Base-by-base conservation (phyloP, 2,329 filamentous ascomycete genomes). In the Colletotrichum simmondsii region DNA sequence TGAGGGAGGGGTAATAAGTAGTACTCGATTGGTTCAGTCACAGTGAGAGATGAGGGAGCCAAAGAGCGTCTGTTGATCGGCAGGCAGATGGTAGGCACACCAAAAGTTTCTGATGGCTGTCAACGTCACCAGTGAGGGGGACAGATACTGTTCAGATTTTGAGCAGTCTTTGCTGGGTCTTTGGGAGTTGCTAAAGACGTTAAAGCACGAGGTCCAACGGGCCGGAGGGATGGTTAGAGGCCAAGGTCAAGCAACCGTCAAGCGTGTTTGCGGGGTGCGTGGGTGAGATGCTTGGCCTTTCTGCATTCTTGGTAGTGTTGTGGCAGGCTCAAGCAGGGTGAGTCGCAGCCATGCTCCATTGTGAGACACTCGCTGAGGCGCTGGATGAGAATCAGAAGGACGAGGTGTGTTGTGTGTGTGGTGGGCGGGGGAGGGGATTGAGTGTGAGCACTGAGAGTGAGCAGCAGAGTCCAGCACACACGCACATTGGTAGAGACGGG, bases 361-460 rank as follows among this genome's bases (percentile, higher is more conserved):
- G 37, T 64, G 70, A 72, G 70, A 72, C 70, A 60, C 37, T 42
- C 53, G 26, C 19, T 53, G 65, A 69, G 68, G 68, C 65, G 69
- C 59, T 37, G 14, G 65, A 30, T 14, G 32, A 22, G 22, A 42
- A 42, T 42, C 37, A 42, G 16, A 42, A 54, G 32, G 22, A 16
- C 5, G 22, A 46, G 16, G n/a, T 46, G 7, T 14, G 22, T 26
- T 16, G n/a, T 46, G 7, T 22, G 35, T 19, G 35, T 16, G 6
- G 12, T 22, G 10, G 5, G 16, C 30, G 35, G 11, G 35, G 16
- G 2, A 26, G 46, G 12, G 37, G 42, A 3, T 12, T 2, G 35
- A 49, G 57, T 28, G n/a, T 24, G 24, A 53, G 46, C 24, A 42
- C 37, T 6, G 16, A 52, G 22, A 54, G 42, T 49, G 7, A n/a